Evolutionary conservation across 2,329 filamentous ascomycete genomes (phyloP), one percentile per base, ranked within the genome.

Genomic region (Pestalotiopsis sp.): DNA sequence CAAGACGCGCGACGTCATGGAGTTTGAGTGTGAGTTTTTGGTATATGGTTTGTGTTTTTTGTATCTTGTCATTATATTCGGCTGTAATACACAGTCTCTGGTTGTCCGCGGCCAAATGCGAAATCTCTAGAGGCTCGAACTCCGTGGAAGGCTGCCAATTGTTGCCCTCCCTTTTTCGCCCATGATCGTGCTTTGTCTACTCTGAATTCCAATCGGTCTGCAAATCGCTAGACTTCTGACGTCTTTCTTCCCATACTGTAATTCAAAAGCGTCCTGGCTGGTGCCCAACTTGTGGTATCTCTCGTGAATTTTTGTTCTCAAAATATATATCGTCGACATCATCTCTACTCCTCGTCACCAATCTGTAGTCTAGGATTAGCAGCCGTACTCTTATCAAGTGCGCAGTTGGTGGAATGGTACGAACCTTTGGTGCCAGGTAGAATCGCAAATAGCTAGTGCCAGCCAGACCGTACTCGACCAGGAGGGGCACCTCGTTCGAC

Each of bases 351-450:
- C 40, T 68, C 60, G 27, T 68, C 60, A 25, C 62, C 66, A 65
- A 68, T 68, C 66, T 67, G 40, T 27, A 27, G 12, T 38, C 1
- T 61, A 40, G n/a, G 38, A 23, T 38, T 7, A 41, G 31, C 57
- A 59, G 52, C 40, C 6, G 6, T 9, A 6, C 11, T 12, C 4
- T 17, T 12, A 1, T 2, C n/a, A 20, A 61, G 2, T 38, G 23
- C 12, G 14, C 38, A 4, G 4, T 36, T 6, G 36, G 36, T 25
- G 27, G 27, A 13, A 27, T 17, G 59, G 31, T 57, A 78, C 88
- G 70, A 84, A 96, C 96, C 94, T 99, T 99, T 73, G 96, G 96
- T 73, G 96, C 96, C 76, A 99, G 90, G 84, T 98, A 99, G 89
- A 98, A 99, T 78, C 95, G 90, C 83, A 99, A 84, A 82, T 96